phyloP scores from a whole-genome alignment of 2,329 filamentous ascomycete genomes.

The Arthrobotrys iridis region DNA sequence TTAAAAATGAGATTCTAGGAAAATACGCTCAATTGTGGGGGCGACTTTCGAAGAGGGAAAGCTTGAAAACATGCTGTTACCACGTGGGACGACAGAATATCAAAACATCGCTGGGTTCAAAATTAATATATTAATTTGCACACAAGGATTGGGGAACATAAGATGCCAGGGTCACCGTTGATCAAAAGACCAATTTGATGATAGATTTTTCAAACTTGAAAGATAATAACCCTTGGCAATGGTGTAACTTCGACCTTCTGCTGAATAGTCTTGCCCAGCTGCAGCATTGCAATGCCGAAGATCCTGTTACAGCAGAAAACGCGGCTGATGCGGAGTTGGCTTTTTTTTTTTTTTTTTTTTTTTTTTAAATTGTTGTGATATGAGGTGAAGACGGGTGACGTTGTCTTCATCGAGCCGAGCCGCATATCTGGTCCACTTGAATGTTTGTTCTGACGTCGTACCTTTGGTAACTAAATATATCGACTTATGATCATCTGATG shows the following conservation, averaged over 20 bases:
- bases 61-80: conserved; percentile 33
- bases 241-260: background rate
- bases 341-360: conserved; percentile 20
- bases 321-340: conserved; percentile 22
- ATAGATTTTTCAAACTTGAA: conserved; percentile 19
- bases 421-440: conserved; percentile 36
- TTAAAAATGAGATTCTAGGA: conserved; percentile 48
- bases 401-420: conserved; percentile 46
- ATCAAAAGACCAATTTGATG: conserved; percentile 36
- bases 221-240: conserved; percentile 27
- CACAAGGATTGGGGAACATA: conserved; percentile 19
- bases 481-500: conserved; percentile 43
- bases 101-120: conserved; percentile 23
- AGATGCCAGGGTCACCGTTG: conserved; percentile 17
- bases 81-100: conserved; percentile 49
- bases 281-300: conserved; percentile 3
- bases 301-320: conserved; percentile 28
- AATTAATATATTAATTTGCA: conserved; percentile 18
- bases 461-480: conserved; percentile 9
- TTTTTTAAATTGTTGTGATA: too few relatives aligned
- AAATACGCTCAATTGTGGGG: conserved; percentile 51
- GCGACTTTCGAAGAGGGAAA: conserved; percentile 16
- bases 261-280: background rate
- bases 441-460: conserved; percentile 46
- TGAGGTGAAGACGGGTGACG: conserved; percentile 47